Evolutionary conservation across 225 moss, liverwort and hornwort genomes (phyloP), one percentile per base, ranked within the genome.

Genomic region (Thuidium tamariscinum): DNA sequence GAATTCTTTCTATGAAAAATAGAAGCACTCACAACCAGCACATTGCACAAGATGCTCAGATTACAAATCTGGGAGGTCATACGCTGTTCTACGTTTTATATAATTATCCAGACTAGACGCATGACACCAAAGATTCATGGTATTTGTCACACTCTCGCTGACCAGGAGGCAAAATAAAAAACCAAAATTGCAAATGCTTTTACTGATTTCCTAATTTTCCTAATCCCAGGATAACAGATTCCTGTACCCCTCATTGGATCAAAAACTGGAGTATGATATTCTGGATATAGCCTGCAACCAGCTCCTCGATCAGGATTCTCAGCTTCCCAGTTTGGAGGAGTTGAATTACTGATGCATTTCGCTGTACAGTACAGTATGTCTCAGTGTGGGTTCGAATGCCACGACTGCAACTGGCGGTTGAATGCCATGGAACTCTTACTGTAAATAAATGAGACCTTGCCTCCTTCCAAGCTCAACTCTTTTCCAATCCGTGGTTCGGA

Each of bases 371-470:
- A 66, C 37, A 67, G n/a, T n/a, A n/a, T n/a, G n/a, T 80, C 59
- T 61, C 34, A 54, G 67, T 63, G 51, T 63, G 54, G 54, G 29
- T 60, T 52, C 14, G 34, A 57, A 62, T 56, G 39, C 54, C 83
- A 86, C 26, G 77, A 81, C 86, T 48, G n/a, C 91, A 89, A 91
- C 84, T 41, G 84, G 84, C 57, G 59, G 81, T 89, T 91, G 81
- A 57, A 76, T 77, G 84, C 62, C 86, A 57, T 80, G 80, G 46
- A 79, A 79, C 79, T 83, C n/a, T 72, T 66, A 23, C 17, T 29
- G 34, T 17, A 22, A 75, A 18, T 2, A 14, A 74, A 41, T 14
- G 78, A 76, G 75, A 84, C 71, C 17, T 44, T 74, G 0, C 18
- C 49, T 48, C 10, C 41, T 11, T 39, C 51, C 55, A 14, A 87